Evolutionary conservation across 345 rosid genomes (phyloP), one percentile per base, ranked within the genome.

Genomic region (Mallotus nudiflorus): DNA sequence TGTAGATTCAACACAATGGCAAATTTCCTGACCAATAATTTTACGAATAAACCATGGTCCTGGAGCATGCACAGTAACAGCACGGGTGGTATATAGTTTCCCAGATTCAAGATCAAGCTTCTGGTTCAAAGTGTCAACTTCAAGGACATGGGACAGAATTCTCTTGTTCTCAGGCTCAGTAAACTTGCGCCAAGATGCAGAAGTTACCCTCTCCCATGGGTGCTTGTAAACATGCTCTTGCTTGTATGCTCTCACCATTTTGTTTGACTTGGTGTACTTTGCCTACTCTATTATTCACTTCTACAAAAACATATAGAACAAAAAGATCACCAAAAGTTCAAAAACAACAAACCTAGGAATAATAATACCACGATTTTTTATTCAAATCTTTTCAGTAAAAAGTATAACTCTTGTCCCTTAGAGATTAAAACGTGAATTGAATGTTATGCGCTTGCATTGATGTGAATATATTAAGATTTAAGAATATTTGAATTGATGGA

Each of bases 111-210:
- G 22, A 22, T 94, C 98, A 9, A 87, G 86, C 80, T 77, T 90
- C 4, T 59, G 83, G 83, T 82, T 89, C 86, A 92, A 81, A 11
- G 97, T 92, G 75, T 95, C 96, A 66, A 90, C 96, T 70, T 90
- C 97, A 31, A 87, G 94, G 61, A 95, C 77, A 50, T 92, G 98
- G 5, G 93, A 88, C 28, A 89, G 78, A 19, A 87, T 85, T 3
- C 87, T 93, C 78, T 92, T 95, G 85, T 92, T 92, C 82, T 92
- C 97, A 6, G 96, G 91, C 64, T 95, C 97, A 15, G 96, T 77
- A 77, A 87, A 95, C 82, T 92, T 95, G 80, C 99, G 96, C 97
- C 99, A 95, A 18, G 97, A 92, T 29, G 96, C 99, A 46, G 99
- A 88, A 65, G 97, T 90, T 31, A 95, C 99, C 40, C 93, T 83